Base-by-base conservation (phyloP, 768 basidiomycete genomes). In the Phylloporus scabripes region DNA sequence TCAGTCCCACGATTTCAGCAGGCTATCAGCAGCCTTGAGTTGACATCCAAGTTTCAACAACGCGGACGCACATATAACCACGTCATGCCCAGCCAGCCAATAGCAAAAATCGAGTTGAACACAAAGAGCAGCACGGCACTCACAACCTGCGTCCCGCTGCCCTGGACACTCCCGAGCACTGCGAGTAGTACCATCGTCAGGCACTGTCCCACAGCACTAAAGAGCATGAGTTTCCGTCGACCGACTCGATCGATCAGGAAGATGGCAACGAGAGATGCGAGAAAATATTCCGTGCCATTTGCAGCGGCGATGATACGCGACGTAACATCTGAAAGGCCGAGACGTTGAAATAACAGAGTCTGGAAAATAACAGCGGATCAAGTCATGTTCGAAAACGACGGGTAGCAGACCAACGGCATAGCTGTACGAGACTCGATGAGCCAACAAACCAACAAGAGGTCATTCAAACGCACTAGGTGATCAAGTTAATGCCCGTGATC, bases 261-360 rank as follows among this genome's bases (percentile, higher is more conserved):
- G 60, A 90, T 84, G 15, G 84, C 85, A 50, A 85, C 67, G 26
- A 87, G 73, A 29, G 85, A 87, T 47, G 83, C 82, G 48, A 85
- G 72, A 56, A 82, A 80, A 55, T 85, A 82, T 70, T 87, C 82
- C 37, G 85, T 82, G 54, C 81, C 81, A 54, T 84, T 85, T 47
- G 79, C 80, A 41, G 83, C 81, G 15, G 81, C 76, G 50, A 82
- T 77, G 45, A 84, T 76, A 37, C 80, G 74, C 1, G 81, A 79
- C 41, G 80, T 78, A 28, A 75, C 72, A 52, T 80, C 75, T 23
- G 71, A 72, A 18, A 83, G 71, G 17, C 80, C 81, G n/a, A 84
- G 71, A 15, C 75, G 71, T 58, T 81, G 77, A 51, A 80, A 81
- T 7, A 80, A 63, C 7, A 81, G 51, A 0, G 80, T 80, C 77